Percentiles rank a stretch among this genome's conserved stretches.
phyloP scores from a whole-genome alignment of 108 stramenopile genomes.

The Aurantiochytrium sp. region DNA sequence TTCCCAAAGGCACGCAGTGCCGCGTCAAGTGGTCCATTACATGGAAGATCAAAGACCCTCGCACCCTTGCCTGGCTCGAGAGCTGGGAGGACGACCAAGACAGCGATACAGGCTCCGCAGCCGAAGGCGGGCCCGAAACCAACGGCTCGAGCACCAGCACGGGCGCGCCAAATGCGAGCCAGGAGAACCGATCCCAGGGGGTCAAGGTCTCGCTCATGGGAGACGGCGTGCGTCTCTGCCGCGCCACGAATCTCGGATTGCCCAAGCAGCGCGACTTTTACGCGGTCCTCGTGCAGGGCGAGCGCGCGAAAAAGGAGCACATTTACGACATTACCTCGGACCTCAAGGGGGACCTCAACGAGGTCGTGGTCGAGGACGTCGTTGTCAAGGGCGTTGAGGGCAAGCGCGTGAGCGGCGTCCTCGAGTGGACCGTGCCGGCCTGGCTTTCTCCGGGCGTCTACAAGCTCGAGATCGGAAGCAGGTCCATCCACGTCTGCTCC shows the following conservation, averaged over 20 bases:
- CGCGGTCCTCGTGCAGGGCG: not conserved
- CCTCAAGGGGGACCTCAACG: not conserved
- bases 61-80: not conserved
- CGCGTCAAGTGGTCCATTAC: not conserved
- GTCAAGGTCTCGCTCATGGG: not conserved
- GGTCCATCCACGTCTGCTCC: not conserved
- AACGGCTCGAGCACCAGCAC: too few relatives aligned
- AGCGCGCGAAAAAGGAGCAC: not conserved
- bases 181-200: not conserved
- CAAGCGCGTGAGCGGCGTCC: not conserved
- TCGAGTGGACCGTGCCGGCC: not conserved
- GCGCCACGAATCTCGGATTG: not conserved
- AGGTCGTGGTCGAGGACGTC: not conserved
- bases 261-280: conserved; percentile 12
- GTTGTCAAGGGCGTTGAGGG: not conserved
- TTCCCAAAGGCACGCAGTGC: not conserved
- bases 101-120: not conserved
- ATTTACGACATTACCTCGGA: not conserved
- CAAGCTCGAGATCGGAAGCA: not conserved
- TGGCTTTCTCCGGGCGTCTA: not conserved
- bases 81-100: not conserved
- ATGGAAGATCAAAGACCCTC: not conserved
- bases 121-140: not conserved
- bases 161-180: too few relatives aligned
- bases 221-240: not conserved